Evolutionary conservation across 2,329 filamentous ascomycete genomes (phyloP), one percentile per base, ranked within the genome.

Genomic region (Dothideomycetes sp.): DNA sequence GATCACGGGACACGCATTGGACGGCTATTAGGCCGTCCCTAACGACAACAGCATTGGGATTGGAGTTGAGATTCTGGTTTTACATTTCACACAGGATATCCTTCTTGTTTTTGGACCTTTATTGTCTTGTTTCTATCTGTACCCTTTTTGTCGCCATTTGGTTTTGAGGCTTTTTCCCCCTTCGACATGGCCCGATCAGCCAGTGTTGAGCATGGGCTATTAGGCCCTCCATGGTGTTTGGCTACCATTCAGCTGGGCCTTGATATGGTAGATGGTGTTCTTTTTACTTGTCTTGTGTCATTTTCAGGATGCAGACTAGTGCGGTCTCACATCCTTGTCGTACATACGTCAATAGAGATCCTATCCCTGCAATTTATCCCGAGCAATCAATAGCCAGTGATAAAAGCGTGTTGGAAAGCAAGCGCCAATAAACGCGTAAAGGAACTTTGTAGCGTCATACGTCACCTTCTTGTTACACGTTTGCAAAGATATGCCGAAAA

Each of bases 1-100:
- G 40, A 34, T 35, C 27, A 36, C 40, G 40, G 40, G 22, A 42
- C 40, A 42, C 40, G 40, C 40, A 42, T 36, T 34, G 18, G 40
- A 24, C 28, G 31, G 40, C 40, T 42, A 36, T 42, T 36, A 42
- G 40, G 40, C 33, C 40, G 24, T 42, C 32, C 19, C 17, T 36
- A 17, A 42, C 27, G 40, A 42, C 40, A 42, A 15, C 32, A 30
- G 40, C 40, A 42, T 42, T 25, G 40, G 40, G 32, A 40, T 7
- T 22, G 37, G 37, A 40, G 37, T 40, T 40, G 30, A 5, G 11
- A 12, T 11, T 11, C 15, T 9, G 9, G 3, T 29, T 8, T 12
- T 29, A 29, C n/a, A n/a, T n/a, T n/a, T n/a, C n/a, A n/a, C n/a
- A 20, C 20, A 25, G 29, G 22, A 40, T 39, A 13, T 40, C 15